These are phyloP conservation scores for Clohesyomyces aquaticus DNA, from an alignment of 495 filamentous ascomycete genomes.

Conservation along the genomic window DNA sequence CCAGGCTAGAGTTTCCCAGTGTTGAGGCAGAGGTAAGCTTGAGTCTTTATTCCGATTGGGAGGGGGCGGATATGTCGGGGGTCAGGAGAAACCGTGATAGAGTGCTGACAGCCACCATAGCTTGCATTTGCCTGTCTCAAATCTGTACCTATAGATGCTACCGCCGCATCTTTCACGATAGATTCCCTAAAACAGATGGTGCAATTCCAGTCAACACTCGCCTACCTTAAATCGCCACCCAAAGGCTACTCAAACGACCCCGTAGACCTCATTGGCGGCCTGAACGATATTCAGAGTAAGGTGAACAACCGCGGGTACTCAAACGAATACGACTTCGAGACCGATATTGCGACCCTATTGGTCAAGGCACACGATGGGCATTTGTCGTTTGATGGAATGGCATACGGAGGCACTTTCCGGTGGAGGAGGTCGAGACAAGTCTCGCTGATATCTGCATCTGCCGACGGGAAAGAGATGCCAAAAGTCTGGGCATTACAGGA, in stretches of 20 bases:
- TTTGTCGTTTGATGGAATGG: slow-evolving; percentile 33
- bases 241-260: slow-evolving; percentile 34
- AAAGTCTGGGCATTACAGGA: slow-evolving; percentile 37
- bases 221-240: slow-evolving; percentile 43
- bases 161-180: slow-evolving; percentile 34
- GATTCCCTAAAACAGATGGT: slow-evolving; percentile 17
- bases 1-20: slow-evolving; percentile 13
- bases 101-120: slow-evolving; percentile 10
- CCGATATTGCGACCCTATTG: slow-evolving; percentile 36
- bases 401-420: slow-evolving; percentile 31
- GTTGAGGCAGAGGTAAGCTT: slow-evolving; percentile 36
- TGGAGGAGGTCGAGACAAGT: slow-evolving; percentile 33
- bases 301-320: slow-evolving; percentile 34
- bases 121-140: slow-evolving; percentile 40
- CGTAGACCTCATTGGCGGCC: slow-evolving; percentile 36
- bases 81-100: background rate
- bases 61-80: background rate
- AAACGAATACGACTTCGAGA: slow-evolving; percentile 43
- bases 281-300: slow-evolving; percentile 39
- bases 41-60: background rate
- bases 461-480: slow-evolving; percentile 30
- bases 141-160: slow-evolving; percentile 37
- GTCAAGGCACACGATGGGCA: slow-evolving; percentile 42
- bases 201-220: slow-evolving; percentile 36
- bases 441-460: slow-evolving; percentile 33